Percentiles rank a stretch among this genome's conserved stretches.
Conservation (phyloP, 352 stramenopile genomes). For the Pythium grandisporangium region DNA sequence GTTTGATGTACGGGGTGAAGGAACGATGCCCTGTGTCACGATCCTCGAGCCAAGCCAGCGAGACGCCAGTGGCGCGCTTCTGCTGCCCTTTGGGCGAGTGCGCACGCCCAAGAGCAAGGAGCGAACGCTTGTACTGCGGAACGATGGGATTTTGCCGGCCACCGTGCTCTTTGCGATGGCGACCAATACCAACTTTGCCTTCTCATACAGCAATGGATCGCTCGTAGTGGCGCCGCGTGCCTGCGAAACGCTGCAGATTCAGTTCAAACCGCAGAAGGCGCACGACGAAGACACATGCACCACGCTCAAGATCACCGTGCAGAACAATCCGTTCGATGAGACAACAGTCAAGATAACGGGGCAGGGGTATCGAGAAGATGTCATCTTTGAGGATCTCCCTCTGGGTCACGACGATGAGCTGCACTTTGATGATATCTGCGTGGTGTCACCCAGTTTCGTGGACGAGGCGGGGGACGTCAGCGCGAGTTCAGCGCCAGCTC, state of each 20-base stretch:
- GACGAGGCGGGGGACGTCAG: background rate
- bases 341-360: conserved; percentile 65
- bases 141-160: conserved; percentile 88
- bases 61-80: conserved; percentile 43
- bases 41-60: conserved; percentile 72
- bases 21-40: conserved; percentile 89
- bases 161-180: conserved; percentile 88
- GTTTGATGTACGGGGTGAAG: conserved; percentile 88
- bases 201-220: conserved; percentile 65
- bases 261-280: conserved; percentile 77
- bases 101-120: conserved; percentile 65
- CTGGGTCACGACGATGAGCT: conserved; percentile 65
- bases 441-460: conserved; percentile 8
- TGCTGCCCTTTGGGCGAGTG: conserved; percentile 80
- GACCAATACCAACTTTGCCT: conserved; percentile 64
- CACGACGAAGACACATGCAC: conserved; percentile 49
- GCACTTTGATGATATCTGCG: conserved; percentile 80
- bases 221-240: conserved; percentile 59
- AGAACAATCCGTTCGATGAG: conserved; percentile 90
- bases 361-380: conserved; percentile 70
- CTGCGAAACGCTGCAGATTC: conserved; percentile 47
- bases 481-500: background rate
- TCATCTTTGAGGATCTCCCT: conserved; percentile 85
- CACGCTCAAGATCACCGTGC: conserved; percentile 75
- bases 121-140: conserved; percentile 65